A percentile compares a stretch with the other conserved stretches of the same genome.
phyloP scores from a whole-genome alignment of 306 rosid species.

The Biancaea sappan region DNA sequence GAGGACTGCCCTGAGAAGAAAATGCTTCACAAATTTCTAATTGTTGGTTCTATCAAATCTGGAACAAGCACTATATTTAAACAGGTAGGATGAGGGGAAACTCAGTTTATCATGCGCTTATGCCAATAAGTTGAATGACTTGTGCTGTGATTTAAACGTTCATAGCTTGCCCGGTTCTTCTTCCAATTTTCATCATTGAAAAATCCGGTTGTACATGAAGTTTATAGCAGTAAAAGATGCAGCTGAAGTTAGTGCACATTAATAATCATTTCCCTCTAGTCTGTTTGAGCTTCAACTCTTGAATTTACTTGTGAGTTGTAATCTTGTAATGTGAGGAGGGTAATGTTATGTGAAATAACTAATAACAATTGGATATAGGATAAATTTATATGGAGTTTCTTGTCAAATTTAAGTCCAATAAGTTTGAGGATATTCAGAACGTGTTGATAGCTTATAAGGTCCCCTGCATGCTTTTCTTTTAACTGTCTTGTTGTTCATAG shows the following conservation, averaged over 20 bases:
- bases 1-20: slow-evolving; percentile 26
- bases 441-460: not conserved
- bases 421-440: not conserved
- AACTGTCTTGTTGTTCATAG: not conserved
- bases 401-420: not conserved
- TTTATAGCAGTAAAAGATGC: slow-evolving; percentile 3
- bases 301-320: not conserved
- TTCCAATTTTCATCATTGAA: not conserved
- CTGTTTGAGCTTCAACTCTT: not conserved
- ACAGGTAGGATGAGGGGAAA: slow-evolving; percentile 56
- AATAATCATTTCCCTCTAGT: not conserved
- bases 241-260: not conserved
- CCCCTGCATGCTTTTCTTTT: not conserved
- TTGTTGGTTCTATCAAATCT: slow-evolving; percentile 67
- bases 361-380: not conserved
- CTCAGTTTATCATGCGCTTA: not conserved
- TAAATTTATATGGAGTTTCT: not conserved
- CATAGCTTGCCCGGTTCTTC: not conserved
- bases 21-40: slow-evolving; percentile 50
- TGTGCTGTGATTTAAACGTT: not conserved
- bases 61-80: slow-evolving; percentile 82
- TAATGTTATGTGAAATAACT: not conserved
- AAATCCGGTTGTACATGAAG: not conserved
- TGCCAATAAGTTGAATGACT: not conserved
- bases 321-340: not conserved